Conservation (phyloP, 306 rosid species). For the Quercus glauca region DNA sequence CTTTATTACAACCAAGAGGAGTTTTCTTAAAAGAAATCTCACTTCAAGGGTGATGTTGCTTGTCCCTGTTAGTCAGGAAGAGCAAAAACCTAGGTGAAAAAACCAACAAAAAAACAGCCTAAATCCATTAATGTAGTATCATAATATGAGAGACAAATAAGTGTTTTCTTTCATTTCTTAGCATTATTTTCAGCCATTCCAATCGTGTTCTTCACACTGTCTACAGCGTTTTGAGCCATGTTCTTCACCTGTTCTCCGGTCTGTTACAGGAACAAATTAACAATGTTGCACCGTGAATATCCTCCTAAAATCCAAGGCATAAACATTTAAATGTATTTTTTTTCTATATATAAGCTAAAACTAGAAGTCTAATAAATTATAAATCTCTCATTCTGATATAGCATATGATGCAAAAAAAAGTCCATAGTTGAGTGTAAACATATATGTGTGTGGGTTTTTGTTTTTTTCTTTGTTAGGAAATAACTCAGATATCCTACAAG, state of each 20-base stretch:
- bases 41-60: constrained; percentile 4
- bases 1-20: constrained; percentile 23
- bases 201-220: constrained; percentile 54
- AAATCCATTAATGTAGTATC: constrained; percentile 15
- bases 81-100: constrained; percentile 7
- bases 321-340: too few relatives aligned
- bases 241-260: constrained; percentile 57
- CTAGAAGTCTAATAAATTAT: too few relatives aligned
- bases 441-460: too few relatives aligned
- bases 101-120: constrained; percentile 11
- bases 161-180: constrained; percentile 26
- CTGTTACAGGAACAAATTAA: constrained; percentile 22
- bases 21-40: neutral
- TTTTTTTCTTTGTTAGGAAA: too few relatives aligned
- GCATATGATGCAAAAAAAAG: too few relatives aligned
- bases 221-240: constrained; percentile 65
- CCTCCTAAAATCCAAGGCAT: too few relatives aligned
- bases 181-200: constrained; percentile 38
- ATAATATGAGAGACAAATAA: constrained; percentile 1
- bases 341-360: too few relatives aligned
- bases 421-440: too few relatives aligned
- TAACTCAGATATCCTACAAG: too few relatives aligned
- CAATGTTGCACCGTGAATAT: neutral
- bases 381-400: too few relatives aligned
- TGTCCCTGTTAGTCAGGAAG: constrained; percentile 28